Conservation (phyloP, 192 early-diverging fungal species). For the Coemansia sp. region DNA sequence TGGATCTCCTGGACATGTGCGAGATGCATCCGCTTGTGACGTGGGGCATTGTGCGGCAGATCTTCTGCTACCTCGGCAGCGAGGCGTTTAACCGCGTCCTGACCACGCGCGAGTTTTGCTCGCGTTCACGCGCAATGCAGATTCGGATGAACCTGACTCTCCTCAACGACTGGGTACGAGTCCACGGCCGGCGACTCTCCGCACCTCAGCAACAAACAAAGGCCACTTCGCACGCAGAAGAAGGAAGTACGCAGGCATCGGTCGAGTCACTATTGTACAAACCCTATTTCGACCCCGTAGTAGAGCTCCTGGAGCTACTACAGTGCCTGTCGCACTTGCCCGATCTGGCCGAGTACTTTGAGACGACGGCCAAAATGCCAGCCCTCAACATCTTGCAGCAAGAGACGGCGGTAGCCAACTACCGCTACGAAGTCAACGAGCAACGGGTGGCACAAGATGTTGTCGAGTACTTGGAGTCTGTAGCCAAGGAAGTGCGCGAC, state of each 20-base stretch:
- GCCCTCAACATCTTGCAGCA: conserved; percentile 74
- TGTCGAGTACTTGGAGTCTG: conserved; percentile 71
- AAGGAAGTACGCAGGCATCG: not conserved
- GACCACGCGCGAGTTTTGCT: conserved; percentile 70
- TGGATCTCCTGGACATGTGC: conserved; percentile 71
- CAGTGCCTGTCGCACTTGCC: conserved; percentile 78
- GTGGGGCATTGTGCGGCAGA: conserved; percentile 72
- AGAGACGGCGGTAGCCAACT: conserved; percentile 70
- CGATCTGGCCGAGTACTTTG: conserved; percentile 74
- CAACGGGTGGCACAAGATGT: conserved; percentile 70
- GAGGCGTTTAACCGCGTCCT: conserved; percentile 89
- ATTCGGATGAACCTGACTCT: conserved; percentile 82
- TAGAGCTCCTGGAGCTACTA: conserved; percentile 82
- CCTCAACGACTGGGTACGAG: conserved; percentile 85
- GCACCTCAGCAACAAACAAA: conserved; percentile 15
- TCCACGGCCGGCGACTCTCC: conserved; percentile 53
- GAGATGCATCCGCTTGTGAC: conserved; percentile 77
- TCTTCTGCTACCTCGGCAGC: conserved; percentile 76
- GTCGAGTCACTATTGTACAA: conserved; percentile 38
- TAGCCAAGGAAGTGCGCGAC: conserved; percentile 71
- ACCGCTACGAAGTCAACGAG: conserved; percentile 92
- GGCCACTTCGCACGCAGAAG: not conserved
- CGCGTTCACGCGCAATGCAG: conserved; percentile 81
- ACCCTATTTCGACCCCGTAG: conserved; percentile 61
- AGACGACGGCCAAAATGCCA: conserved; percentile 69